Conservation (phyloP, 202 grass and related monocot genomes). For the Setaria viridis region DNA sequence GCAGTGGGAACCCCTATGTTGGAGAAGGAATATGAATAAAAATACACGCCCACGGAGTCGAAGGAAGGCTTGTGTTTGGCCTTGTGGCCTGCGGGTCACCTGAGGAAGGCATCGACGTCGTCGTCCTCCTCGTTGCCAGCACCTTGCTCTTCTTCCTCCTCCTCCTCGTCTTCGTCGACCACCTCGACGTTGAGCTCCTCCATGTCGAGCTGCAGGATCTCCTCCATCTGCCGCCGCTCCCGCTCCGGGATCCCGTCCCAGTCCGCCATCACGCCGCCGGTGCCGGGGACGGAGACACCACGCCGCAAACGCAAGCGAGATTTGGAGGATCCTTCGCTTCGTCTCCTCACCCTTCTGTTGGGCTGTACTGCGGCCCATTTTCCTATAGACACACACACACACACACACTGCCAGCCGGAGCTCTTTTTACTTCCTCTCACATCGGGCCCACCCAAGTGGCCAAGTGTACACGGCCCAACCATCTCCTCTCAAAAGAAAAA, state of each 20-base stretch:
- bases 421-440: no score
- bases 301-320: slow-evolving; percentile 31
- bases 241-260: slow-evolving; percentile 62
- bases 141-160: slow-evolving; percentile 4
- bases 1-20: background rate
- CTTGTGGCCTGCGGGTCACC: slow-evolving; percentile 16
- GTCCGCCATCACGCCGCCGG: slow-evolving; percentile 50
- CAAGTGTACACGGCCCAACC: no score
- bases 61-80: background rate
- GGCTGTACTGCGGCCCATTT: background rate
- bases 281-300: slow-evolving; percentile 19
- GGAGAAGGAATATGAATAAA: background rate
- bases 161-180: slow-evolving; percentile 42
- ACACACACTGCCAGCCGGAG: no score
- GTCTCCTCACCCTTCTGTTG: slow-evolving; percentile 20
- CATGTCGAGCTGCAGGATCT: slow-evolving; percentile 82
- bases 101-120: slow-evolving; percentile 48
- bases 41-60: background rate
- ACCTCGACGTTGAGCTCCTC: slow-evolving; percentile 84
- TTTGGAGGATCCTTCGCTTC: slow-evolving; percentile 10
- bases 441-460: no score
- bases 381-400: no score
- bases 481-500: no score
- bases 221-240: slow-evolving; percentile 84
- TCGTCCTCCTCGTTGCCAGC: slow-evolving; percentile 32